Evolutionary conservation across 306 rosid genomes (phyloP), one percentile per base, ranked within the genome.

Genomic region (Trifolium pratense): DNA sequence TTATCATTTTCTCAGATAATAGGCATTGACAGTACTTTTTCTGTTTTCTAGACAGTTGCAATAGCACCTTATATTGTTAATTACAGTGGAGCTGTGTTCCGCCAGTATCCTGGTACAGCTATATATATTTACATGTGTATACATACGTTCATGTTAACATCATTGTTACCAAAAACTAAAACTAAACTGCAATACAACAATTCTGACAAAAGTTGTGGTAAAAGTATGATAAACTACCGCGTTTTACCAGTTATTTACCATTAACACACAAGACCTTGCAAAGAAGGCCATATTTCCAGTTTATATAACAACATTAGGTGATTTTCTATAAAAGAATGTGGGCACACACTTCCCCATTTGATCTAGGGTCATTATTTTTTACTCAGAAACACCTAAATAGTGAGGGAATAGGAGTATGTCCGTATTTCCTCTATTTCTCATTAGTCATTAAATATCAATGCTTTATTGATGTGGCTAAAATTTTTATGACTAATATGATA

Each of bases 31-130:
- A 69, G 67, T 73, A 29, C 53, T 68, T 73, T 66, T 71, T 40
- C 48, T 51, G 20, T 72, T 83, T 65, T 76, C 51, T 70, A 94
- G 98, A 94, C 97, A 79, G 91, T 94, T 75, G 87, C 98, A 70
- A 79, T 91, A 77, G 96, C 96, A 36, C 98, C 98, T 39, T 94
- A 87, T 70, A 78, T 94, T 53, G 91, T 91, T 78, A 91, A 94
- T 77, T 94, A 94, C 90, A 87, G 55, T 83, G 97, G 98, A 88
- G 97, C 97, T 16, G 72, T 94, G 77, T 94, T 94, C 81, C 96
- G 97, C 61, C 97, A 89, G 80, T 94, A 87, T 78, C 97, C 98
- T 16, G 98, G 98, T 94, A 85, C 63, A 52, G 76, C 81, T 59
- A 59, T 65, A 77, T 65, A 77, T 66, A 21, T 82, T 31, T 55